Conservation (phyloP, 164 flowering plant species). For the Tetrastigma voinierianum region DNA sequence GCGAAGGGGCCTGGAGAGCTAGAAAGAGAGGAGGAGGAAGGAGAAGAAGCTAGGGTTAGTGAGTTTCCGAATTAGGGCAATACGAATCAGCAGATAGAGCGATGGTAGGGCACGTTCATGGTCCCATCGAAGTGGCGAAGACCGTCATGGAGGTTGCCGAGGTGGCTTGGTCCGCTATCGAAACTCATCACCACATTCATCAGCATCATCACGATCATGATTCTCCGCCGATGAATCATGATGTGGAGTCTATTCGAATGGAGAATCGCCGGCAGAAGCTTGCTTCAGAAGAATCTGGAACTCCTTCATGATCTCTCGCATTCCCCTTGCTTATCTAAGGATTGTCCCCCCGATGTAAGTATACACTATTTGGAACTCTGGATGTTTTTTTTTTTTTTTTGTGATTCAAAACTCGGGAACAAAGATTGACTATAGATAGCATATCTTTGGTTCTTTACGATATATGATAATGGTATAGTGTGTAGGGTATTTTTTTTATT, state of each 20-base stretch:
- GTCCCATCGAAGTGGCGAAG: conserved; percentile 41
- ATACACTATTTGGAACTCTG: neutral
- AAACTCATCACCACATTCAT: conserved; percentile 48
- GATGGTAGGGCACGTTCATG: conserved; percentile 31
- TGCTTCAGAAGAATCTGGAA: conserved; percentile 61
- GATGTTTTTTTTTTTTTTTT: neutral
- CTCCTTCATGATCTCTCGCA: conserved; percentile 56
- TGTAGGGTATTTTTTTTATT: too few relatives aligned
- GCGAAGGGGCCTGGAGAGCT: too few relatives aligned
- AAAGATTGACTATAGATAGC: too few relatives aligned
- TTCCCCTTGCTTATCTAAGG: conserved; percentile 38
- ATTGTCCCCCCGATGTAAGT: conserved; percentile 83
- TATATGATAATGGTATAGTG: too few relatives aligned
- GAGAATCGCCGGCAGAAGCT: conserved; percentile 62
- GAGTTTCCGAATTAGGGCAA: neutral
- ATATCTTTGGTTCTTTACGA: too few relatives aligned
- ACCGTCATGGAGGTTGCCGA: conserved; percentile 56
- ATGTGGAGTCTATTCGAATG: conserved; percentile 28
- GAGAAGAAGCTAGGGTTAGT: neutral
- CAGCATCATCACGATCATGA: conserved; percentile 16
- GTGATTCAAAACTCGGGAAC: neutral
- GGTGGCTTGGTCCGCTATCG: conserved; percentile 82
- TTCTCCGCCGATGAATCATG: conserved; percentile 1
- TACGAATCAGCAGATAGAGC: neutral
- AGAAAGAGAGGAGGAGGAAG: neutral